A percentile compares a stretch with the other conserved stretches of the same genome.
Conservation (phyloP, 768 basidiomycete genomes). For the Boletellus ananas region DNA sequence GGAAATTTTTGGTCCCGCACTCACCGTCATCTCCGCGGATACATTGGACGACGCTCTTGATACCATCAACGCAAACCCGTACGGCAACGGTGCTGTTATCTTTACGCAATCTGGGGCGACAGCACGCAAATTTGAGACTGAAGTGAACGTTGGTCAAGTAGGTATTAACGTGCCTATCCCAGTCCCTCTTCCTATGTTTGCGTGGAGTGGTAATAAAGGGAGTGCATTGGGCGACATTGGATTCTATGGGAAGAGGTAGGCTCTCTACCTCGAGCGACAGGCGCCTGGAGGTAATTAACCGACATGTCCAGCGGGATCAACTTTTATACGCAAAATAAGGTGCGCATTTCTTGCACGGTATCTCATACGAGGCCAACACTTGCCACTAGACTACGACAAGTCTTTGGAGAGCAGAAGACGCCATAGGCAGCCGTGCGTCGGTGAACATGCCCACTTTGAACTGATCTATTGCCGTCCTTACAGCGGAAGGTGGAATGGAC, state of each 20-base stretch:
- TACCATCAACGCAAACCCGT: slow-evolving; percentile 85
- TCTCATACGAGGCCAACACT: slow-evolving; percentile 4
- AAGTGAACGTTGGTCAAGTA: slow-evolving; percentile 87
- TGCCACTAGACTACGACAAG: slow-evolving; percentile 76
- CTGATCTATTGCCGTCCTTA: slow-evolving; percentile 7
- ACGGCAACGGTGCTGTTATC: slow-evolving; percentile 93
- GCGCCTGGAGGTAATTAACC: neutral
- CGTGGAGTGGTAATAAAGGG: slow-evolving; percentile 94
- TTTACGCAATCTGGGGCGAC: slow-evolving; percentile 97
- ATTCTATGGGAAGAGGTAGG: slow-evolving; percentile 85
- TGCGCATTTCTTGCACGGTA: slow-evolving; percentile 18
- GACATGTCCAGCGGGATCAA: slow-evolving; percentile 64
- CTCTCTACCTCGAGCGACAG: neutral
- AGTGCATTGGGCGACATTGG: slow-evolving; percentile 83
- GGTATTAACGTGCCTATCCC: slow-evolving; percentile 93
- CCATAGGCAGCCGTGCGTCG: slow-evolving; percentile 71
- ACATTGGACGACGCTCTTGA: slow-evolving; percentile 87
- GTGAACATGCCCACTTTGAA: slow-evolving; percentile 83
- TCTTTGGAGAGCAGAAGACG: slow-evolving; percentile 88
- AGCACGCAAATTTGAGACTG: slow-evolving; percentile 86
- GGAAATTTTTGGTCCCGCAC: slow-evolving; percentile 93
- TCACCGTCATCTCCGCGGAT: slow-evolving; percentile 72
- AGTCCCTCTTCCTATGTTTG: slow-evolving; percentile 92
- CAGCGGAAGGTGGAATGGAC: neutral
- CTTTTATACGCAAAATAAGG: slow-evolving; percentile 97